A percentile compares a stretch with the other conserved stretches of the same genome.
Conservation (phyloP, 495 filamentous ascomycete species). For the Wilcoxina mikolae region DNA sequence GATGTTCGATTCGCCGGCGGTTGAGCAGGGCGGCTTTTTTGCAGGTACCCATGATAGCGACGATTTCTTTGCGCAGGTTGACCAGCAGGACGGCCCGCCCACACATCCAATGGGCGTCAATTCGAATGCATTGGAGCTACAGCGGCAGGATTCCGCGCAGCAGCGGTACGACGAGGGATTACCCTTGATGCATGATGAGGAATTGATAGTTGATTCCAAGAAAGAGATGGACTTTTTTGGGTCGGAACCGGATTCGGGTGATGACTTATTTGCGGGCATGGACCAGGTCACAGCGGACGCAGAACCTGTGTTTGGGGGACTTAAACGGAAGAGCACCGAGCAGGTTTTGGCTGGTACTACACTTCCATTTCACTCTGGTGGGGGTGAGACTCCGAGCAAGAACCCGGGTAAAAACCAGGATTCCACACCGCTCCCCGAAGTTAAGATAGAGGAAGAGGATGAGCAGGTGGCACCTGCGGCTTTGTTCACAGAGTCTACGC, state of each 20-base stretch:
- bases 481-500: constrained; percentile 15
- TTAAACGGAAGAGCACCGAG: constrained; percentile 46
- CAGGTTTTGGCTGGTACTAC: constrained; percentile 36
- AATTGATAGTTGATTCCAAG: constrained; percentile 5
- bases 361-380: constrained; percentile 22
- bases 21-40: constrained; percentile 29
- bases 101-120: neutral
- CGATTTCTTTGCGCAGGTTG: constrained; percentile 13
- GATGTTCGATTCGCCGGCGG: constrained; percentile 24
- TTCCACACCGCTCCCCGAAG: constrained; percentile 6
- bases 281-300: neutral
- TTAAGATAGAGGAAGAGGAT: neutral
- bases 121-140: neutral
- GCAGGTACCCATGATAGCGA: constrained; percentile 17
- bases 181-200: constrained; percentile 36
- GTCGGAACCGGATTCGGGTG: constrained; percentile 21
- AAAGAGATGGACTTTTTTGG: constrained; percentile 12
- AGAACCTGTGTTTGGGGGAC: constrained; percentile 3
- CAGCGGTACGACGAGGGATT: constrained; percentile 45
- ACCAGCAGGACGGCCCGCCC: neutral
- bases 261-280: constrained; percentile 33
- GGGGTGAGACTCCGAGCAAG: constrained; percentile 22
- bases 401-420: constrained; percentile 23
- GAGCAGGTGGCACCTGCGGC: neutral
- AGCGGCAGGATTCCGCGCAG: neutral